A percentile compares a stretch with the other conserved stretches of the same genome.
phyloP scores from a whole-genome alignment of 1,284 basidiomycete genomes.

The Microbotryum silenes-acaulis region DNA sequence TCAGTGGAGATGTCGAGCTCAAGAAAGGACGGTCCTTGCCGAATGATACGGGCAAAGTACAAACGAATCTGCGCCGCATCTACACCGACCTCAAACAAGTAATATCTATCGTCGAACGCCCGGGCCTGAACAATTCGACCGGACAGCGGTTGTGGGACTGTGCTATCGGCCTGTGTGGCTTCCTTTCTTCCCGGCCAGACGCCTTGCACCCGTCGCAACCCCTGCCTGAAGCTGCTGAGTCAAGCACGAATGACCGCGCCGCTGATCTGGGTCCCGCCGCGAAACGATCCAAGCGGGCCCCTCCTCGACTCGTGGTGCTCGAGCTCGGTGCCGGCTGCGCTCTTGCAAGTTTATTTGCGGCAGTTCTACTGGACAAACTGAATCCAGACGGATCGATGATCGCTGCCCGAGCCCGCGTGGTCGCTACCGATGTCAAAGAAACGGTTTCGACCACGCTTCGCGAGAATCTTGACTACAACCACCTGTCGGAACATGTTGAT shows the following conservation, averaged over 20 bases:
- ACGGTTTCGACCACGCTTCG: slow-evolving; percentile 28
- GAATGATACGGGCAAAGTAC: slow-evolving; percentile 11
- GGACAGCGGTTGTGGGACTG: slow-evolving; percentile 34
- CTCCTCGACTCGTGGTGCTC: slow-evolving; percentile 9
- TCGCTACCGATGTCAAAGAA: slow-evolving; percentile 30
- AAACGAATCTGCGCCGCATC: slow-evolving; percentile 14
- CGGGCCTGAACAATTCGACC: slow-evolving; percentile 30
- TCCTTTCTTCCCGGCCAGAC: slow-evolving; percentile 12
- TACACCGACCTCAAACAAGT: neutral
- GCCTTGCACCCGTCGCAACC: neutral
- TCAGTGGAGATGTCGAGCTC: slow-evolving; percentile 18
- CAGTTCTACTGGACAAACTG: neutral
- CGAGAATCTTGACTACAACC: slow-evolving; percentile 22
- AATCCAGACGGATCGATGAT: neutral
- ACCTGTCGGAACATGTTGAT: neutral
- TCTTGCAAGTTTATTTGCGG: slow-evolving; percentile 17
- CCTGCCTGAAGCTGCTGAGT: neutral
- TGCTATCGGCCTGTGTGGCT: slow-evolving; percentile 27
- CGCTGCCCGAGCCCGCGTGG: neutral
- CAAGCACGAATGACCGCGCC: neutral
- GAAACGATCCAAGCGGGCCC: neutral
- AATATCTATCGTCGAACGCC: slow-evolving; percentile 20
- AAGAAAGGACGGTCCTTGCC: neutral
- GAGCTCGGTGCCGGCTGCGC: slow-evolving; percentile 36
- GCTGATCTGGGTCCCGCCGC: neutral